Evolutionary conservation across 306 rosid species (phyloP).

Genomic region (Astragalus glycyphyllos): DNA sequence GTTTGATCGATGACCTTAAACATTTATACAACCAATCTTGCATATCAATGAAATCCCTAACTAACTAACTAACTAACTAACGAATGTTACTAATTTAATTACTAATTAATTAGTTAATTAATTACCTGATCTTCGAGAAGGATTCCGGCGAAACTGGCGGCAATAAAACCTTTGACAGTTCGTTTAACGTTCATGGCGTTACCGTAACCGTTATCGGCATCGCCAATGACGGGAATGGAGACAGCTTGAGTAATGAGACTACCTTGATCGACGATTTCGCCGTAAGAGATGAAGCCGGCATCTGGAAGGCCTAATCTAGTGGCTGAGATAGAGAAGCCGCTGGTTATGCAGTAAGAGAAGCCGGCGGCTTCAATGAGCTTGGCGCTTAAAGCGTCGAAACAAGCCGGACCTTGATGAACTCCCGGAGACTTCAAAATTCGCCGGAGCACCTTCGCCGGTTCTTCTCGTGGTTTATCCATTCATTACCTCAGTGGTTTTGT

Average conservation of each 20-base stretch:
- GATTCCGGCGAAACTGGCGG: constrained; percentile 87
- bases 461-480: background rate
- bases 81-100: background rate
- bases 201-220: constrained; percentile 91
- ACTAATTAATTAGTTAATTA: constrained; percentile 41
- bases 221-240: constrained; percentile 84
- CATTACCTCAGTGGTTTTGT: no score
- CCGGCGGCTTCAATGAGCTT: constrained; percentile 79
- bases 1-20: no score
- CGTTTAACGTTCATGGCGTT: constrained; percentile 91
- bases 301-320: constrained; percentile 86
- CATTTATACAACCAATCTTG: no score
- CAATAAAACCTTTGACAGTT: constrained; percentile 78
- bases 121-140: constrained; percentile 90
- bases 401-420: constrained; percentile 83
- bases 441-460: constrained; percentile 62
- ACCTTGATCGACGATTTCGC: constrained; percentile 86
- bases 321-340: constrained; percentile 88
- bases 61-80: no score
- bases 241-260: constrained; percentile 70
- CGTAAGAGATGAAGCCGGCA: constrained; percentile 80
- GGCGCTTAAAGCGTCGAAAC: constrained; percentile 89
- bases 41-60: no score
- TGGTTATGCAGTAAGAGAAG: constrained; percentile 74
- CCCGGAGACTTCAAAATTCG: constrained; percentile 63